Base-by-base conservation (phyloP, 148 eudicot genomes). In the Drosera capensis region DNA sequence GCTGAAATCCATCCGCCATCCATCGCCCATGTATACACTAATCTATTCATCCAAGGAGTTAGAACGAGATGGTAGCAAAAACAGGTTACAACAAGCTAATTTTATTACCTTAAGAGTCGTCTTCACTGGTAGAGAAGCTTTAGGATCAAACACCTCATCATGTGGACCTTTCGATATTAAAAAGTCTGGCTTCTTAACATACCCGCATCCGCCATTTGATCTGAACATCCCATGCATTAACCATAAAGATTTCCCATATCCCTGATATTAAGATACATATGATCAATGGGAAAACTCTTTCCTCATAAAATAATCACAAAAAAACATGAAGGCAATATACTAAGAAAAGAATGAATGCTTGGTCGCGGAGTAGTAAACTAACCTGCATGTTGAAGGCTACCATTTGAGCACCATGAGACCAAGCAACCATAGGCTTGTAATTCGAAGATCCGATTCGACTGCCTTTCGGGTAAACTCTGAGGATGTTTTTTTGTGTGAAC, bases 381-480 rank as follows among this genome's bases (percentile, higher is more conserved):
- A 76, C 83, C 75, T 77, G 92, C 92, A 81, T 81, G 63, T 81
- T 81, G 49, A 71, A 77, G 12, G 92, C 92, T 18, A 77, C 85
- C 92, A 81, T 81, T 54, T 81, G 92, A 54, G 85, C 84, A 25
- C 92, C 92, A 46, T 77, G 78, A 61, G 67, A 71, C 92, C 92
- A 81, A 8, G 69, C 92, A 31, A 55, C 58, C 41, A 68, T 43
- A 2, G 92, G 92, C 52, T 58, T 60, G 51, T 71, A 81, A 42
- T 81, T 81, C 21, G 92, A 66, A 22, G 92, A 81, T 50, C 72
- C 55, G 30, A 81, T 70, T n/a, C 92, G 68, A 0, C 72, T 81
- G 53, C 92, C 92, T 73, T 81, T 81, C 3, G 92, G 92, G 52
- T 59, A 81, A 17, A 81, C 66, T 56, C 92, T 72, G 44, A 81